Conservation (phyloP, 768 basidiomycete species). For the Lactarius hatsudake region DNA sequence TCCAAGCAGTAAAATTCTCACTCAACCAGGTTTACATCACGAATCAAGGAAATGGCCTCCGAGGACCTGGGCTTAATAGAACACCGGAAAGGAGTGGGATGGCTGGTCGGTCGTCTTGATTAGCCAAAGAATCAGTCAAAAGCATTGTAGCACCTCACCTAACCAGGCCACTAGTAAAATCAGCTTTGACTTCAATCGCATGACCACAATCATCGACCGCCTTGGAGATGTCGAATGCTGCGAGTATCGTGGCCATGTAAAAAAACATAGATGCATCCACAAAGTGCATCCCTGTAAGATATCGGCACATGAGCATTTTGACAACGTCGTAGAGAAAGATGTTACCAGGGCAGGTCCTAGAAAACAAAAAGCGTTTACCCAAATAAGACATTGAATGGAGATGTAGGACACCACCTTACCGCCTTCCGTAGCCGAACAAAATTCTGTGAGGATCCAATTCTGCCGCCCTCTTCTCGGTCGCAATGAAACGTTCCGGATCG, state of each 20-base stretch:
- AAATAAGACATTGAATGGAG: background rate
- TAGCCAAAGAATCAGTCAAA: background rate
- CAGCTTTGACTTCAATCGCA: slow-evolving; percentile 29
- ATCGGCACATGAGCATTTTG: background rate
- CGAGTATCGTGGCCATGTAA: slow-evolving; percentile 33
- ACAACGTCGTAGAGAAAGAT: background rate
- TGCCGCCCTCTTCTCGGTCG: slow-evolving; percentile 24
- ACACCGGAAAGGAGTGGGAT: background rate
- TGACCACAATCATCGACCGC: slow-evolving; percentile 30
- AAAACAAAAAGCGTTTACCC: background rate
- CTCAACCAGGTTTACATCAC: background rate
- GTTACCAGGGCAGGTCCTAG: slow-evolving; percentile 1
- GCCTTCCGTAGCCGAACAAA: slow-evolving; percentile 71
- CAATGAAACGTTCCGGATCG: slow-evolving; percentile 29
- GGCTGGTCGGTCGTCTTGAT: background rate
- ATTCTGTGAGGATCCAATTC: slow-evolving; percentile 43
- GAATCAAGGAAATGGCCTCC: slow-evolving; percentile 30
- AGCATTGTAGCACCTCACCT: slow-evolving; percentile 27
- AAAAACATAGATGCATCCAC: slow-evolving; percentile 35
- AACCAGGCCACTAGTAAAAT: slow-evolving; percentile 32
- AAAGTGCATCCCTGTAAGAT: slow-evolving; percentile 19
- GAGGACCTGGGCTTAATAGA: slow-evolving; percentile 32
- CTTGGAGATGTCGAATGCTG: slow-evolving; percentile 33
- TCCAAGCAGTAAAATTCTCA: background rate
- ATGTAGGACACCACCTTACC: slow-evolving; percentile 37